These are phyloP conservation scores for Quercus agrifolia DNA, from an alignment of 306 rosid species.

Conservation along the genomic window DNA sequence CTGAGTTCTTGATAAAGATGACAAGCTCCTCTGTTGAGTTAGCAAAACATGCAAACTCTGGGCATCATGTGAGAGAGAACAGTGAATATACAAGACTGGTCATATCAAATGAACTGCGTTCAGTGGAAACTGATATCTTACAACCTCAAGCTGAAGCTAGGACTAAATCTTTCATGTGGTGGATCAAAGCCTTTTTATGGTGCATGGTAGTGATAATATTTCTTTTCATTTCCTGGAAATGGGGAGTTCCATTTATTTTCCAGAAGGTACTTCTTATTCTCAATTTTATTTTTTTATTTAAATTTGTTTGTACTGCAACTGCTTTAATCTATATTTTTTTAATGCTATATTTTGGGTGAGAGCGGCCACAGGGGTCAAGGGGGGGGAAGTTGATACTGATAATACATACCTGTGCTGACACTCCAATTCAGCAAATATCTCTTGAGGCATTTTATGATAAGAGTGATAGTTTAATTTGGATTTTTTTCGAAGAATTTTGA, in stretches of 20 bases:
- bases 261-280: slow-evolving; percentile 59
- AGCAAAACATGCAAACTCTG: slow-evolving; percentile 44
- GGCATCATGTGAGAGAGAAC: slow-evolving; percentile 50
- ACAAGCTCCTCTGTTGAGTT: slow-evolving; percentile 48
- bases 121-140: slow-evolving; percentile 44
- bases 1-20: slow-evolving; percentile 44
- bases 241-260: slow-evolving; percentile 86
- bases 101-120: slow-evolving; percentile 60
- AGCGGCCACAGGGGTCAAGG: no score
- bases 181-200: slow-evolving; percentile 60
- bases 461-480: not conserved
- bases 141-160: slow-evolving; percentile 57
- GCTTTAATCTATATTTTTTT: slow-evolving; percentile 15
- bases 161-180: slow-evolving; percentile 52
- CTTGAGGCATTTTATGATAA: not conserved
- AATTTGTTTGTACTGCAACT: not conserved
- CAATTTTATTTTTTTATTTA: not conserved
- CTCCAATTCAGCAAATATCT: not conserved
- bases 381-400: not conserved
- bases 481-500: not conserved
- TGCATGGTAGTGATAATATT: slow-evolving; percentile 41
- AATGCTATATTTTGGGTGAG: no score
- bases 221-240: slow-evolving; percentile 48
- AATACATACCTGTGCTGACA: not conserved
- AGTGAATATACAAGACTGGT: slow-evolving; percentile 83